Evolutionary conservation across 2,329 filamentous ascomycete genomes (phyloP), one percentile per base, ranked within the genome.

Genomic region (Fusarium palustre): DNA sequence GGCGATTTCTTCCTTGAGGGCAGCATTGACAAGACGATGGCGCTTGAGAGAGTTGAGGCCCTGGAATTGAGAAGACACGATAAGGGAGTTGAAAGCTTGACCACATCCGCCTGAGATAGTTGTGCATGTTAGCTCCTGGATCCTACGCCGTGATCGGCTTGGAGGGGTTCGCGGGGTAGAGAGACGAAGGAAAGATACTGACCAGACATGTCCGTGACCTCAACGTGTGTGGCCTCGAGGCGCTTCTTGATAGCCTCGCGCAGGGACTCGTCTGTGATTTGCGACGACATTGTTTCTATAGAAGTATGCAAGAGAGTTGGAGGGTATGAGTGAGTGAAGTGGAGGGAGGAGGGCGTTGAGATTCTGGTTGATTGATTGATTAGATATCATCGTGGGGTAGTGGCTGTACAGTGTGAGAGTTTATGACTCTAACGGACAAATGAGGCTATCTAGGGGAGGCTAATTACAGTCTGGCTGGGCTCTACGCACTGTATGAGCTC

Each of bases 121-220:
- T 31, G n/a, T 8, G 12, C 11, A 43, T 28, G 52, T 71, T 59
- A 71, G 68, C 59, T 5, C 24, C 16, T 7, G 33, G 22, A 9
- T 20, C 12, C 25, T 24, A 18, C 34, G 54, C 63, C 54, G 54
- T 59, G 59, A 64, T 67, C 50, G 57, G 54, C 30, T 59, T 64
- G 67, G 64, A 64, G 67, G 62, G 64, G 46, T 45, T 49, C 58
- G 56, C 38, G 47, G 53, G 52, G 48, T 65, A 53, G 50, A 34
- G 43, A 24, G 7, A 38, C 39, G 36, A 36, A 16, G 13, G 45
- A 60, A 52, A 20, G 33, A 49, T 50, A 78, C 84, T 62, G 87
- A 97, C 94, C 95, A 69, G 94, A 97, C 85, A 97, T 89, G 81
- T 98, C 95, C 69, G 92, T 91, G 73, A 97, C 93, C 75, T 96